A percentile compares a stretch with the other conserved stretches of the same genome.
Evolutionary conservation across 2,329 filamentous ascomycete species (phyloP).

Genomic region (Mollisiaceae sp.): DNA sequence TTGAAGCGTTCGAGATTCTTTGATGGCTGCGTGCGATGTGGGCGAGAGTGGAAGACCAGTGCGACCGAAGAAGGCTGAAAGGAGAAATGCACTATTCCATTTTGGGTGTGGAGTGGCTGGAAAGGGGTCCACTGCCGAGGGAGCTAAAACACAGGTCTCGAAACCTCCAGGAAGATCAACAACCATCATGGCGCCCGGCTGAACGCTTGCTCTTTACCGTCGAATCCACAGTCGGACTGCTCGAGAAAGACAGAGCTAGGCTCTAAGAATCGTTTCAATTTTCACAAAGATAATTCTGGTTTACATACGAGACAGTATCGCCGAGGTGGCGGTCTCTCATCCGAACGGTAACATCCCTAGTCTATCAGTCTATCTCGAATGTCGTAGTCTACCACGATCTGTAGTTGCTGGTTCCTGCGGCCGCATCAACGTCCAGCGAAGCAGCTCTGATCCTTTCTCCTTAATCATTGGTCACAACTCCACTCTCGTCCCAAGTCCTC

Average conservation of each 20-base stretch:
- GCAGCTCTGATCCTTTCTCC: not conserved
- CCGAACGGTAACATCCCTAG: constrained; percentile 1
- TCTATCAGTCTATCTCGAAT: not conserved
- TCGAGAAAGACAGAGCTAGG: not conserved
- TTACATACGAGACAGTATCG: constrained; percentile 7
- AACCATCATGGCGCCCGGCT: not conserved
- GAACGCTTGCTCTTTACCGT: not conserved
- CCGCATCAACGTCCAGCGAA: not conserved
- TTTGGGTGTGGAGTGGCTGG: not conserved
- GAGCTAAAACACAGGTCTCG: not conserved
- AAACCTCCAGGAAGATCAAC: not conserved
- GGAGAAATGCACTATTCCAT: not conserved
- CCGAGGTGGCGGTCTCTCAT: constrained; percentile 15
- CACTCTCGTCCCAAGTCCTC: constrained; percentile 3
- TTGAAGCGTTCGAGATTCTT: not conserved
- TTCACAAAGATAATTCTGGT: not conserved
- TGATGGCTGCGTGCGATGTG: not conserved
- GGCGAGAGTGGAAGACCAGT: not conserved
- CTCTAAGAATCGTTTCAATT: too few species aligned
- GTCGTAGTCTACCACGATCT: not conserved
- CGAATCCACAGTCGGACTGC: not conserved
- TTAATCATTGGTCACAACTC: not conserved
- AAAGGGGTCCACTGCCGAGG: not conserved
- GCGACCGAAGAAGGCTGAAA: not conserved
- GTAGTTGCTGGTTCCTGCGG: not conserved